Percentiles rank a stretch among this genome's conserved stretches.
Conservation (phyloP, 2,329 filamentous ascomycete genomes). For the Taxawa tesnikishii region DNA sequence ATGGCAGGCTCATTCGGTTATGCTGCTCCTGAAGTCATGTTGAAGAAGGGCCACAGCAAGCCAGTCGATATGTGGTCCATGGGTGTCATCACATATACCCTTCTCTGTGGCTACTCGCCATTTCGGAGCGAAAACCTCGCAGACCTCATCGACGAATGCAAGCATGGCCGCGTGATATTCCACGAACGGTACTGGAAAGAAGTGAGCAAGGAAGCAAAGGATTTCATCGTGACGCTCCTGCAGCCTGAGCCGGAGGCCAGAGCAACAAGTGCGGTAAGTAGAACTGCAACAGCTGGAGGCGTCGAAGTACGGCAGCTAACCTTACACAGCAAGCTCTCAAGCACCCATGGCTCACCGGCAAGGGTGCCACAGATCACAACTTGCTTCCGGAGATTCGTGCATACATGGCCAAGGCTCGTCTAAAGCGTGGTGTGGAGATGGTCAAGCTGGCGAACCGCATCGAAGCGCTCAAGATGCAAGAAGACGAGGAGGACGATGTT, state of each 20-base stretch:
- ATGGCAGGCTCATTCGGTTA: slow-evolving; percentile 99
- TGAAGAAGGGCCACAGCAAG: slow-evolving; percentile 94
- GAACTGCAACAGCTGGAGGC: not conserved
- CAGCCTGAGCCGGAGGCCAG: slow-evolving; percentile 67
- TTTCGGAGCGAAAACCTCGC: slow-evolving; percentile 91
- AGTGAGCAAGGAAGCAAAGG: slow-evolving; percentile 87
- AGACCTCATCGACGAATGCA: slow-evolving; percentile 92
- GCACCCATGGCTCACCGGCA: slow-evolving; percentile 81
- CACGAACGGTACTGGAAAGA: slow-evolving; percentile 98
- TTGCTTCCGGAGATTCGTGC: slow-evolving; percentile 93
- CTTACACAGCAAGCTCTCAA: slow-evolving; percentile 54
- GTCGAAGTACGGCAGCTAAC: not conserved
- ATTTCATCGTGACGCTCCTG: slow-evolving; percentile 76
- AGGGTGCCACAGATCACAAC: slow-evolving; percentile 90
- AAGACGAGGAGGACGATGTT: slow-evolving; percentile 69
- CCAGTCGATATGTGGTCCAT: slow-evolving; percentile 99
- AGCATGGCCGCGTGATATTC: slow-evolving; percentile 72
- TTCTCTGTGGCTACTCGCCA: slow-evolving; percentile 94
- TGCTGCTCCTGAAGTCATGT: slow-evolving; percentile 94
- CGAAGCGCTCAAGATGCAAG: slow-evolving; percentile 83
- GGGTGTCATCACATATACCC: slow-evolving; percentile 95
- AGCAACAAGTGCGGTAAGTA: slow-evolving; percentile 59
- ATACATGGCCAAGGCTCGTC: slow-evolving; percentile 81
- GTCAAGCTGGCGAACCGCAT: slow-evolving; percentile 95
- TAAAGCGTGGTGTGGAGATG: slow-evolving; percentile 87